A percentile compares a stretch with the other conserved stretches of the same genome.
Evolutionary conservation across 805 yeast species (phyloP).

Genomic region (Cyberlindnera mycetangii): DNA sequence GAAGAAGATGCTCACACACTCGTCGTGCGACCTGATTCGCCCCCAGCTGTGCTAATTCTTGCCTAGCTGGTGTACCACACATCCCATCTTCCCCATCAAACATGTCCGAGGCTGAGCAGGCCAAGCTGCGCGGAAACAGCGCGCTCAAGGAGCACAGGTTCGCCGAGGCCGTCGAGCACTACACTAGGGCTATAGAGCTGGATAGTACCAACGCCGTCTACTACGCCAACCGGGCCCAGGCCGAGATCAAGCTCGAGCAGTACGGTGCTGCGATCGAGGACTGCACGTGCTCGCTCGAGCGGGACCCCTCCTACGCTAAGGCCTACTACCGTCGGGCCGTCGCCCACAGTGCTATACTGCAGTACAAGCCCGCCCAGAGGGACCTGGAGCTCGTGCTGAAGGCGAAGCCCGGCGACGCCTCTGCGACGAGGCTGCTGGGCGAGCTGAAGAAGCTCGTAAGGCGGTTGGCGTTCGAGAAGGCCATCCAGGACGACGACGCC

Average conservation of each 20-base stretch:
- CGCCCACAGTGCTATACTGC: slow-evolving; percentile 70
- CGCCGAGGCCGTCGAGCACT: slow-evolving; percentile 62
- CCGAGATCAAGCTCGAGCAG: slow-evolving; percentile 78
- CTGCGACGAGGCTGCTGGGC: slow-evolving; percentile 58
- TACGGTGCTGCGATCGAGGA: slow-evolving; percentile 85
- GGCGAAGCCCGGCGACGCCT: slow-evolving; percentile 63
- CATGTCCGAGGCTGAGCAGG: slow-evolving; percentile 37
- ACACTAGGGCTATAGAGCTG: slow-evolving; percentile 71
- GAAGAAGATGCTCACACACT: no score
- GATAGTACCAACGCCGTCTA: slow-evolving; percentile 57
- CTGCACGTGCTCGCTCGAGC: slow-evolving; percentile 64
- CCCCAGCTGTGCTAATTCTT: neutral
- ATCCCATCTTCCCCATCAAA: neutral
- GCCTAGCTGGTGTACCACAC: neutral
- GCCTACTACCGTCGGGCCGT: slow-evolving; percentile 87
- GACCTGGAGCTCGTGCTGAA: slow-evolving; percentile 65
- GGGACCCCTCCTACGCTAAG: slow-evolving; percentile 67
- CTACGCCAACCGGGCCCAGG: slow-evolving; percentile 87
- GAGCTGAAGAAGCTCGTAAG: slow-evolving; percentile 67
- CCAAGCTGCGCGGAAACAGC: slow-evolving; percentile 71
- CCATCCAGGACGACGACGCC: slow-evolving; percentile 77
- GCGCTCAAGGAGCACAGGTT: slow-evolving; percentile 64
- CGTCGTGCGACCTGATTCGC: neutral
- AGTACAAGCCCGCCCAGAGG: slow-evolving; percentile 67
- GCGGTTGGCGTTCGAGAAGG: slow-evolving; percentile 76